These are phyloP conservation scores for Hygrocybe coccinea DNA, from an alignment of 768 basidiomycete species.

Conservation along the genomic window DNA sequence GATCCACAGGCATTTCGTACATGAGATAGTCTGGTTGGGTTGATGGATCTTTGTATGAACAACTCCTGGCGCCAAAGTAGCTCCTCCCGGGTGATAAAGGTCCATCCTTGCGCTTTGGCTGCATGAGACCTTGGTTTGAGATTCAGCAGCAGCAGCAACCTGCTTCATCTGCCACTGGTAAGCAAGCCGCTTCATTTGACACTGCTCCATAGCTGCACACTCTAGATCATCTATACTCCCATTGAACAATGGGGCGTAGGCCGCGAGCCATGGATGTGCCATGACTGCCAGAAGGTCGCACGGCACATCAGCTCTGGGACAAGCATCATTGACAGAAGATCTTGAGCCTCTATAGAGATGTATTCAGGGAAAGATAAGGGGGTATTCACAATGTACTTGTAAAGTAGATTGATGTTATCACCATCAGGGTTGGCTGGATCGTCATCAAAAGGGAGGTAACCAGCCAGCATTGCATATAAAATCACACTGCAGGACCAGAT, in stretches of 20 bases:
- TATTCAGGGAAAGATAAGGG: conserved; percentile 97
- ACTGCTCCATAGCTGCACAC: conserved; percentile 72
- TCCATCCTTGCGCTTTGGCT: conserved; percentile 57
- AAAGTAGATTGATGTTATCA: conserved; percentile 97
- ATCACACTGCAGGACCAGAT: conserved; percentile 98
- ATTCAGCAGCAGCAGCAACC: conserved; percentile 31
- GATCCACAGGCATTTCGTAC: conserved; percentile 68
- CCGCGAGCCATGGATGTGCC: conserved; percentile 80
- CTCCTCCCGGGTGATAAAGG: conserved; percentile 31
- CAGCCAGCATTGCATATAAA: conserved; percentile 93
- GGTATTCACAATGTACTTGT: conserved; percentile 98
- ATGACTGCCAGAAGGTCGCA: conserved; percentile 73
- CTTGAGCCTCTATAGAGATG: conserved; percentile 75
- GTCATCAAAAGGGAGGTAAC: conserved; percentile 98
- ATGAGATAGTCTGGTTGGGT: conserved; percentile 61
- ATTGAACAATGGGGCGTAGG: conserved; percentile 60
- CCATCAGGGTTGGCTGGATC: conserved; percentile 98
- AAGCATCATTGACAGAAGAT: conserved; percentile 86
- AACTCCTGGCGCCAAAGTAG: conserved; percentile 23
- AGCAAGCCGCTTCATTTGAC: conserved; percentile 74
- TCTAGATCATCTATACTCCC: conserved; percentile 76
- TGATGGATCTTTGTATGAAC: conserved; percentile 3
- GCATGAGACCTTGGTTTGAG: conserved; percentile 31
- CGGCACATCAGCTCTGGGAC: conserved; percentile 85
- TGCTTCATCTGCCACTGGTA: conserved; percentile 79